Conservation (phyloP, 169 alveolate genomes). For the Plasmodium gonderi region DNA sequence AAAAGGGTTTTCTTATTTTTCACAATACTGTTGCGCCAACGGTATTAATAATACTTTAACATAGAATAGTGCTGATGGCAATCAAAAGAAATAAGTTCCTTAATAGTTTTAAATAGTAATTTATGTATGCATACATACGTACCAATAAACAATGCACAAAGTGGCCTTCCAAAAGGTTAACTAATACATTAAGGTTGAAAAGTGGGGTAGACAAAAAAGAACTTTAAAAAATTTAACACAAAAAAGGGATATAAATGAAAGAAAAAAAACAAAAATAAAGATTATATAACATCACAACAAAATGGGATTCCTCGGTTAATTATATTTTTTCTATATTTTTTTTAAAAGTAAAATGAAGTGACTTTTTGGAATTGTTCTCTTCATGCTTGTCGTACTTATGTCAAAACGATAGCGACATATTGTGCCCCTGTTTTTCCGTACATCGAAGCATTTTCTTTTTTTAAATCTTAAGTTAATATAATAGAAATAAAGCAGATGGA, state of each 20-base stretch:
- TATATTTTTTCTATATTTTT: too few species aligned
- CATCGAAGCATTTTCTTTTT: too few species aligned
- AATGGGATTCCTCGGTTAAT: too few species aligned
- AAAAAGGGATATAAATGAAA: neutral
- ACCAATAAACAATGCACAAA: neutral
- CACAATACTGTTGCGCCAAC: neutral
- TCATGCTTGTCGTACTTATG: too few species aligned
- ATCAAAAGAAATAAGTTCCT: neutral
- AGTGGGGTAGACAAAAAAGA: neutral
- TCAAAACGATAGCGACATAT: too few species aligned
- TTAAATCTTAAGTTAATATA: too few species aligned
- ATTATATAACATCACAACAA: neutral
- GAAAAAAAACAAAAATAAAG: neutral
- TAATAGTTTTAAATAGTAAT: neutral
- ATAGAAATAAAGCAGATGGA: too few species aligned
- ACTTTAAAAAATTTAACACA: neutral
- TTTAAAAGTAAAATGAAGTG: too few species aligned
- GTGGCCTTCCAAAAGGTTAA: neutral
- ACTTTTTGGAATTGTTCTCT: too few species aligned
- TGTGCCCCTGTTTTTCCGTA: too few species aligned
- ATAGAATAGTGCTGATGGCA: neutral
- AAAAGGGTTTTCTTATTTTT: neutral
- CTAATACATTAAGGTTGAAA: neutral
- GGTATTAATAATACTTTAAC: neutral
- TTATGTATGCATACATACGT: neutral